Evolutionary conservation across 352 stramenopile genomes (phyloP), one percentile per base, ranked within the genome.

Genomic region (Discostella stelligera): DNA sequence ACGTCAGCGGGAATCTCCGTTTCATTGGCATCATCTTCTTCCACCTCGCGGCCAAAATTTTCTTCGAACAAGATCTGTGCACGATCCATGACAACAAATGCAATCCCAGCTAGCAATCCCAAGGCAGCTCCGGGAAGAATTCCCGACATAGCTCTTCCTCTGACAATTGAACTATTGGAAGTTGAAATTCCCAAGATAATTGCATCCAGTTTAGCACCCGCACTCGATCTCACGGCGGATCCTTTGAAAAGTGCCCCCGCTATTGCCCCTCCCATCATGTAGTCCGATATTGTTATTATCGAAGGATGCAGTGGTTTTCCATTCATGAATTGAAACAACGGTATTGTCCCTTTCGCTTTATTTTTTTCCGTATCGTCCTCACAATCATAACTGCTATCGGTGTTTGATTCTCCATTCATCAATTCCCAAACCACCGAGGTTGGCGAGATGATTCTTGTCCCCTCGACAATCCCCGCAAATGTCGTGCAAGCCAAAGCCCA

Each of bases 391-490:
- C 18, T 32, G 18, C 41, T 14, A 39, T 23, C 16, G 14, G 16
- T 16, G 30, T 59, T 30, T 30, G 5, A 21, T 27, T 58, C 8
- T 18, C 37, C 39, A 53, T 23, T 39, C 14, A 63, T 21, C 7
- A 80, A 44, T 9, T 82, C 49, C 8, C 27, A 41, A 46, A 66
- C 14, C 41, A 74, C 55, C 4, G 60, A 66, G 20, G 72, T 66
- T 0, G 77, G 77, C 18, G 71, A 81, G 0, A 71, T 56, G 6
- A 74, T 41, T 0, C 72, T 55, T 16, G 71, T 72, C 13, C 70
- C 74, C 53, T 84, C 77, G 39, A 81, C 54, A 5, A 82, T 50
- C 8, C 72, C 72, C 21, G 73, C 67, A 69, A 84, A 84, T 46
- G 77, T 39, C 72, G 69, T 73, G 32, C 71, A 81, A 1, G 77